Base-by-base conservation (phyloP, 176 grass and related monocot species). In the Oryza glaberrima region DNA sequence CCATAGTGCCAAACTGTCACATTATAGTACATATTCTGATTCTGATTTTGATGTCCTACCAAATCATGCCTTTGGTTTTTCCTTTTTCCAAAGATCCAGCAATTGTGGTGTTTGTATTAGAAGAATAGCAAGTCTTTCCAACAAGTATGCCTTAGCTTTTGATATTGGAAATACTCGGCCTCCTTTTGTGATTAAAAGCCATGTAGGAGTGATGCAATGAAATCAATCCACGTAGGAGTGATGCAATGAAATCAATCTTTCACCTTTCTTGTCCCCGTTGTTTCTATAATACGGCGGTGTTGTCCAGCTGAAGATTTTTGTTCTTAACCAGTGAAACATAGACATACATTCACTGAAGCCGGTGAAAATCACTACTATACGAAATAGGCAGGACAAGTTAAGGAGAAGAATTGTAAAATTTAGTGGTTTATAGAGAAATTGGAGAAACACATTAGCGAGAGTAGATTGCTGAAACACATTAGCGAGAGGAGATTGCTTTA, bases 11-110 rank as follows among this genome's bases (percentile, higher is more conserved):
- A 69, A 71, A 77, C 1, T 3, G 4, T 46, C 7, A 70, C 11
- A 19, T 68, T 58, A 47, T 52, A 47, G 10, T 67, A 68, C 45
- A 68, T 22, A 75, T 26, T 66, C 73, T 74, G 54, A 49, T 65
- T n/a, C 12, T n/a, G 40, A 41, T 41, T 8, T 41, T 41, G 40
- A 41, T 40, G 38, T 40, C 38, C 38, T 44, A 28, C 17, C 22
- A 44, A 14, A 23, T 32, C 7, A 68, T 30, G 20, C n/a, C 30
- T 56, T 49, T 49, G 13, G 13, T 15, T 49, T 15, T 49, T 11
- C 13, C 3, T 49, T 49, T 49, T 15, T 7, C 10, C 3, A 56
- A 56, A 56, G 17, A 56, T 56, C 17, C 52, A 56, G 52, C 14
- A 56, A 56, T 20, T 56, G 16, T 7, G 17, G 13, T 4, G 6